A percentile compares a stretch with the other conserved stretches of the same genome.
phyloP scores from a whole-genome alignment of 306 rosid species.

The Mucuna pruriens region DNA sequence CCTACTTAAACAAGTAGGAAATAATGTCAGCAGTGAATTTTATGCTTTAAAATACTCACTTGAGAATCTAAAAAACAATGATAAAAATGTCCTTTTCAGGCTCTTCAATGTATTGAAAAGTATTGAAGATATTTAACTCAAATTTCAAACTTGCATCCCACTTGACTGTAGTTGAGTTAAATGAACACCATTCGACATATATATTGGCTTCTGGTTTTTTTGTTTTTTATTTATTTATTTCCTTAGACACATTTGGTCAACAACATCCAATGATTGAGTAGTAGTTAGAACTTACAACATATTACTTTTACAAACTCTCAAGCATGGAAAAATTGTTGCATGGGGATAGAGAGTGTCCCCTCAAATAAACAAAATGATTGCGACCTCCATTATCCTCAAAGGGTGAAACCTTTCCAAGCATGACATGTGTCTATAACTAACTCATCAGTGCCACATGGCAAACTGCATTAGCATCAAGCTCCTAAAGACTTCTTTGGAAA shows the following conservation, averaged over 20 bases:
- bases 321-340: slow-evolving; percentile 28
- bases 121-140: neutral
- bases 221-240: neutral
- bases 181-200: neutral
- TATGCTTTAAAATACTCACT: neutral
- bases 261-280: slow-evolving; percentile 32
- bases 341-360: neutral
- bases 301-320: neutral
- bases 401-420: slow-evolving; percentile 5
- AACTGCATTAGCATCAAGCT: neutral
- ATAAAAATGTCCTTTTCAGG: neutral
- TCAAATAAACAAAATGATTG: slow-evolving; percentile 35
- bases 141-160: neutral
- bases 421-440: neutral
- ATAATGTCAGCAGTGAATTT: neutral
- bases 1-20: neutral
- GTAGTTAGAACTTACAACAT: slow-evolving; percentile 16
- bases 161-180: neutral
- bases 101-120: neutral
- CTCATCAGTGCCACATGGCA: neutral
- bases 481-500: neutral
- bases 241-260: slow-evolving; percentile 19
- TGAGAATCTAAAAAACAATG: neutral
- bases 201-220: no score
- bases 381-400: slow-evolving; percentile 22